phyloP scores from a whole-genome alignment of 139 green algal species.

The Dunaliella primolecta region DNA sequence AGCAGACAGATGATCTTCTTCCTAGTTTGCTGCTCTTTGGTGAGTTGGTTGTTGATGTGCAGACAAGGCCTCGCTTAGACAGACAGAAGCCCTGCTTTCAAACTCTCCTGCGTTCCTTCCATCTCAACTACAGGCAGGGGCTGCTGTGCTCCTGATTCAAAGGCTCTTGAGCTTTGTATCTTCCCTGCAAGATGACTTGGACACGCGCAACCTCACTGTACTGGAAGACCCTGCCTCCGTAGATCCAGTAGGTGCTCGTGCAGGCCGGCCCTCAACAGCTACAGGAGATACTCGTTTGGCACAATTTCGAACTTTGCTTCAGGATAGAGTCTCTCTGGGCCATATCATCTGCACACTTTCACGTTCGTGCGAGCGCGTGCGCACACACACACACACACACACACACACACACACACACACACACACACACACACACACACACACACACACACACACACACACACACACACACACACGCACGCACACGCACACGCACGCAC shows the following conservation, averaged over 20 bases:
- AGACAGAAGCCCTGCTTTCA: neutral
- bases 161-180: neutral
- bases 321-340: neutral
- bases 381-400: neutral
- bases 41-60: neutral
- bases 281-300: neutral
- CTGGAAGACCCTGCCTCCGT: constrained; percentile 43
- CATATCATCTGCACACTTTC: neutral
- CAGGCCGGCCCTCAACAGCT: too few species aligned
- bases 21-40: neutral
- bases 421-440: neutral
- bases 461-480: neutral
- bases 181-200: constrained; percentile 20
- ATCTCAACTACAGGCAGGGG: neutral
- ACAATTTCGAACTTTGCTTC: neutral
- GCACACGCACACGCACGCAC: neutral
- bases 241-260: constrained; percentile 24
- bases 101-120: neutral
- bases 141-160: neutral
- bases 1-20: neutral
- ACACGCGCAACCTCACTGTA: constrained; percentile 13
- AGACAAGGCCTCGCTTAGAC: neutral
- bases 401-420: neutral
- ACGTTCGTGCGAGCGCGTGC: neutral
- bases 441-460: neutral